Evolutionary conservation across 1,284 basidiomycete genomes (phyloP), one percentile per base, ranked within the genome.

Genomic region (Cutaneotrichosporon cutaneum): DNA sequence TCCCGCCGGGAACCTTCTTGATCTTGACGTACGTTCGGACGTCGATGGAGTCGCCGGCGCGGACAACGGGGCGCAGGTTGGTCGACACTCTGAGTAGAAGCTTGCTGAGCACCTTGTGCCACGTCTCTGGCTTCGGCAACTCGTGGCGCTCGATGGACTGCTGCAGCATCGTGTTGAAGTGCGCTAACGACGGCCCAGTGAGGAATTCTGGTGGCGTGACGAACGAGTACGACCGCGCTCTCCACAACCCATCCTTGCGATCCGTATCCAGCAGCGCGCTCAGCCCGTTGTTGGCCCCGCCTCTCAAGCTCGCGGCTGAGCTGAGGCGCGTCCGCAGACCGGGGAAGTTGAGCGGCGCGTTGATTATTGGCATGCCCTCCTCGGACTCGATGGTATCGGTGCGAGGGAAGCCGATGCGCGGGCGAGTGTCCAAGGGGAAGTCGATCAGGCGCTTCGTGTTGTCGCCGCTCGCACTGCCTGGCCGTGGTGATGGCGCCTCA

Each of bases 1-100:
- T 83, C 13, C 96, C 96, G 14, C 96, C 96, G 0, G 96, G 94
- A 21, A 99, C 90, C 78, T 96, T 95, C 82, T 99, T 99, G 79
- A 99, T 94, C 82, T 99, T 99, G 67, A 99, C 92, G 70, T 96
- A 97, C 30, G 90, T 85, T 53, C 95, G 85, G 22, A 97, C 89
- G 77, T 99, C 95, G 85, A 96, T 94, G 33, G 78, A 79, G 71
- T 96, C 94, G 58, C 92, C 90, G 3, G 76, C 77, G 13, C 78
- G 77, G 2, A 82, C 76, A 48, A 82, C 77, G 0, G 81, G 78
- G 10, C 73, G 70, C 8, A 81, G 69, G 54, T 76, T 77, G 48
- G 71, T 73, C 9, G 76, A 77, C 5, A 79, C 74, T 68, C 72
- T 73, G 39, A 75, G 73, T 36, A 76, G 71, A 22, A 97, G 82